Evolutionary conservation across 805 yeast genomes (phyloP).

Genomic region (Candida lessepsii): DNA sequence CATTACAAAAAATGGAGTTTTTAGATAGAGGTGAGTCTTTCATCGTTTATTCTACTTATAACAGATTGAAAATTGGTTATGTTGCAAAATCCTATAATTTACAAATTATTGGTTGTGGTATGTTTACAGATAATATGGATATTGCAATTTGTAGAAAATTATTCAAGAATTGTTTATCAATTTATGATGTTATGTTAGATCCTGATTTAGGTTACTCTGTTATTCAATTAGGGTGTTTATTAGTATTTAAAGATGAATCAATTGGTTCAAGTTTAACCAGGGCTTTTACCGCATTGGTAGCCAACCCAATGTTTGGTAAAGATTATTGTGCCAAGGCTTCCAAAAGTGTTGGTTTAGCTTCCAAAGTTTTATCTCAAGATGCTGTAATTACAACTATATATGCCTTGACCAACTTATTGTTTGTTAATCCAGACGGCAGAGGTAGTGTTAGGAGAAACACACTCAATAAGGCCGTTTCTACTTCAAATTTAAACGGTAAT

Average conservation of each 20-base stretch:
- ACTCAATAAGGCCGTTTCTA: conserved; percentile 21
- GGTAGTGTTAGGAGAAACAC: conserved; percentile 26
- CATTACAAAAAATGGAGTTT: conserved; percentile 39
- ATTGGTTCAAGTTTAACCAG: conserved; percentile 41
- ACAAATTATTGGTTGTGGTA: conserved; percentile 61
- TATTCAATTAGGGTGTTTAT: conserved; percentile 55
- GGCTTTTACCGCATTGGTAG: conserved; percentile 52
- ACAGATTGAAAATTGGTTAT: conserved; percentile 50
- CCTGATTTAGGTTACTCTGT: conserved; percentile 49
- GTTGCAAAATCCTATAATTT: conserved; percentile 54
- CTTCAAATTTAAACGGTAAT: neutral
- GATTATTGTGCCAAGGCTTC: conserved; percentile 54
- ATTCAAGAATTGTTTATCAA: conserved; percentile 51
- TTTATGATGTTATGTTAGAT: conserved; percentile 53
- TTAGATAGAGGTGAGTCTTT: conserved; percentile 59
- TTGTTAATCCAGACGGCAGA: conserved; percentile 47
- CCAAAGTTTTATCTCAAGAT: conserved; percentile 72
- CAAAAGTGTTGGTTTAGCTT: conserved; percentile 59
- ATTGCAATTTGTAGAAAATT: conserved; percentile 43
- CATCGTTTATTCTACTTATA: conserved; percentile 50
- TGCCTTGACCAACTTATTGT: conserved; percentile 72
- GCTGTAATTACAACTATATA: conserved; percentile 81
- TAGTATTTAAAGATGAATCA: conserved; percentile 43
- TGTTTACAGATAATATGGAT: conserved; percentile 44
- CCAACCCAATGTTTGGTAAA: conserved; percentile 50